A percentile compares a stretch with the other conserved stretches of the same genome.
phyloP scores from a whole-genome alignment of 768 basidiomycete species.

The Agrocybe pediades region DNA sequence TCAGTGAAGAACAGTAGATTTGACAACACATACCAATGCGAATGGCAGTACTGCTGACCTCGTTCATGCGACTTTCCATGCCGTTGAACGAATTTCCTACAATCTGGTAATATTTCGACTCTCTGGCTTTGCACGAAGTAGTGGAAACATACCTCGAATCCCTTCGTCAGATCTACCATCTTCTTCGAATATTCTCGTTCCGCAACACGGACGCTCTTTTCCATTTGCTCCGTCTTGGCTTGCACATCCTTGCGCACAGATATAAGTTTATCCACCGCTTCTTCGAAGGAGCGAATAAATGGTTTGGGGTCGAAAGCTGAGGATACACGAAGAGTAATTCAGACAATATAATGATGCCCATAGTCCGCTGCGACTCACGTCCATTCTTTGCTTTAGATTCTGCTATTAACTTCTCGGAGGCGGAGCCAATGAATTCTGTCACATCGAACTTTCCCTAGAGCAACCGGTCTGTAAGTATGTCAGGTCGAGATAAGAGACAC shows the following conservation, averaged over 20 bases:
- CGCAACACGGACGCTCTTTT: conserved; percentile 84
- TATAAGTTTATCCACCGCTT: conserved; percentile 86
- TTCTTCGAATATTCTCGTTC: conserved; percentile 95
- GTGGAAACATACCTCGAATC: conserved; percentile 78
- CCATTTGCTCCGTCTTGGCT: conserved; percentile 86
- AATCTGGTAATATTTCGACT: conserved; percentile 46
- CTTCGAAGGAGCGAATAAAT: conserved; percentile 90
- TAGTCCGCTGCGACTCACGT: conserved; percentile 48
- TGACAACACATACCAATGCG: conserved; percentile 81
- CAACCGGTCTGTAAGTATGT: background rate
- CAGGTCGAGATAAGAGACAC: conserved; percentile 2
- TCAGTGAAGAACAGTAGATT: background rate
- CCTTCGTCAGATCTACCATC: conserved; percentile 89
- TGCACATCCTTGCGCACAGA: conserved; percentile 89
- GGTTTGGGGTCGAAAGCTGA: conserved; percentile 93
- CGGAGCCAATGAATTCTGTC: conserved; percentile 82
- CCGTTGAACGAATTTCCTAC: conserved; percentile 86
- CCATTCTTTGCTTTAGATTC: conserved; percentile 84
- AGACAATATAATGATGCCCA: background rate
- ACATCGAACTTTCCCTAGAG: conserved; percentile 86
- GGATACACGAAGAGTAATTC: background rate
- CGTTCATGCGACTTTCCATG: conserved; percentile 90
- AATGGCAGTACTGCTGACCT: conserved; percentile 92
- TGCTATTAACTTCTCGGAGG: conserved; percentile 86
- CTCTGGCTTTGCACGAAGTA: background rate